Base-by-base conservation (phyloP, 2,329 filamentous ascomycete species). In the Aspergillus ochraceoroseus region DNA sequence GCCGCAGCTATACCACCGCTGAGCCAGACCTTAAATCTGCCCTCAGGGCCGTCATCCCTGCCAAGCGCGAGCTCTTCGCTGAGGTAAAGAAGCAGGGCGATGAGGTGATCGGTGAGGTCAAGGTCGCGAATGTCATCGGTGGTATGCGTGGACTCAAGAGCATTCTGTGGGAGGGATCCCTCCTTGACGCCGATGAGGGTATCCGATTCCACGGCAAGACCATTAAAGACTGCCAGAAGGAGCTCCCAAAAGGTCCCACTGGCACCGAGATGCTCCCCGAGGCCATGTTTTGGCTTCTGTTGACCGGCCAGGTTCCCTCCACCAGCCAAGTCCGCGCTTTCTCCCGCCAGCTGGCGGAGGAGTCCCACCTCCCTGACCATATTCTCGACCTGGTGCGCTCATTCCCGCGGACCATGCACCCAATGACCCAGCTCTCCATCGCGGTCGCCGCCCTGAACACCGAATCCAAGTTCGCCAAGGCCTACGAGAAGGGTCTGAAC, bases 81-180 rank as follows among this genome's bases (percentile, higher is more conserved):
- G 85, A 89, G 67, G 86, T 96, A 71, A 96, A 95, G 73, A 79
- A 83, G 43, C 80, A 90, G 64, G 77, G 79, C 37, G 79, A 82
- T 58, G 92, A 89, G 67, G 81, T 82, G 45, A 82, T 96, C 57
- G 90, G 90, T 42, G 86, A 95, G 58, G 82, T 96, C 67, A 95
- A 90, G 74, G 80, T 96, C 31, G 86, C 90, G 68, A 95, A 92
- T 70, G 87, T 87, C 14, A 80, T 96, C 55, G 92, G 92, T 56
- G 92, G 92, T 59, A 96, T 96, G 92, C 85, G 89, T 71, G 90
- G 90, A 26, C 79, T 98, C 54, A 95, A 95, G 72, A 86, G 89
- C 54, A 95, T 98, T 88, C 79, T 98, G 39, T 98, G 92, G 92
- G 92, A 98, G 70, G 92, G 92, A 32, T 95, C 89, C 7, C 90